Evolutionary conservation across 805 yeast species (phyloP), one percentile per base, ranked within the genome.

Genomic region (Priceomyces carsonii): DNA sequence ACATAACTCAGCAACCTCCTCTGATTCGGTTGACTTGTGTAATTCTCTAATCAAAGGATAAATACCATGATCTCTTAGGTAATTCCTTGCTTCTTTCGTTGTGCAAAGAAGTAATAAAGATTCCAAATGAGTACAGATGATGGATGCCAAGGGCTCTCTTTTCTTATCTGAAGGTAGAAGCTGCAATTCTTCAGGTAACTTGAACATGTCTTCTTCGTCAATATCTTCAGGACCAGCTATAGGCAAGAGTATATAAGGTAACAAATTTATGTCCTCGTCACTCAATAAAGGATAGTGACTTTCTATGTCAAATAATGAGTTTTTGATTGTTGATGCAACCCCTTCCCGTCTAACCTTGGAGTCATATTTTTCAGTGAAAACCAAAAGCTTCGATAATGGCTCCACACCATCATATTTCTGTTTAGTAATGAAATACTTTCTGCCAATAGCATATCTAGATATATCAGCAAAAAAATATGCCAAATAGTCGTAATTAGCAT

Each of bases 271-370:
- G 6, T 70, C 61, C 23, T 72, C 78, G 49, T 85, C 83, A 4
- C 66, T 68, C 26, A 88, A 57, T 28, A 91, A 65, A 16, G 55
- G 58, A 48, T 62, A 61, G 55, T 91, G 98, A 22, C 76, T 60
- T 26, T 79, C 77, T 1, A 85, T 69, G 53, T 90, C 96, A 52
- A 91, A 91, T 32, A 91, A 65, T 0, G 91, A 77, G 61, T 91
- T 91, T 58, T 93, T 91, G 48, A 93, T 85, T 2, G 96, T 85
- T 4, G 95, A 84, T 1, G 95, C 95, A 24, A 87, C 90, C 53
- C 96, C 97, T 55, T 85, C 90, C 61, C 98, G 76, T 64, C 98
- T 80, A 17, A 79, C 77, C 50, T 78, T 79, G 9, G 86, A 71
- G 52, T 84, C 90, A 46, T 80, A 84, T 51, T 80, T 78, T 53